Conservation (phyloP, 352 stramenopile species). For the Phytopythium ostracodes region DNA sequence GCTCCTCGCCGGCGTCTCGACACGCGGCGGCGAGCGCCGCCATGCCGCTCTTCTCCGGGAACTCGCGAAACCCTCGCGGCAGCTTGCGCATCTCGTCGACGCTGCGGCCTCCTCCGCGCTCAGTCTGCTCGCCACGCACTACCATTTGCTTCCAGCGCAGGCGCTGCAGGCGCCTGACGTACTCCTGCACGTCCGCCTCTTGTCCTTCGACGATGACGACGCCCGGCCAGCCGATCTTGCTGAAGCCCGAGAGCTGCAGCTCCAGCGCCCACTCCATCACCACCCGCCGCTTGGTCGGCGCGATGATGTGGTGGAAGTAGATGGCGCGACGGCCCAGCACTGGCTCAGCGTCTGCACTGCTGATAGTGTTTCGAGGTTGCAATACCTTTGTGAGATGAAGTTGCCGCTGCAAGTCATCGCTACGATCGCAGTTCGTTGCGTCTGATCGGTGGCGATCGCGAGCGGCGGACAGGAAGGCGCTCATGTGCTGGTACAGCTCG, state of each 20-base stretch:
- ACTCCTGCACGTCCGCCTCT: slow-evolving; percentile 53
- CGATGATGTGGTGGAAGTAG: slow-evolving; percentile 87
- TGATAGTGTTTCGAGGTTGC: background rate
- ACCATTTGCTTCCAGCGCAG: slow-evolving; percentile 80
- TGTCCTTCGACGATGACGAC: slow-evolving; percentile 70
- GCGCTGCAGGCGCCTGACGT: slow-evolving; percentile 68
- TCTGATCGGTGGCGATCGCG: background rate
- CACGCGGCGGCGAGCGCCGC: slow-evolving; percentile 50
- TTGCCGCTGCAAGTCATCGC: slow-evolving; percentile 1
- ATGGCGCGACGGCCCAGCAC: slow-evolving; percentile 67
- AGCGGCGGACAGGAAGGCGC: slow-evolving; percentile 35
- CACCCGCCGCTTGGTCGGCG: slow-evolving; percentile 58
- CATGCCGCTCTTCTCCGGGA: slow-evolving; percentile 63
- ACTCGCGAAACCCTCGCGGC: slow-evolving; percentile 46
- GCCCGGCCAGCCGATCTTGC: slow-evolving; percentile 82
- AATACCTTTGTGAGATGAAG: background rate
- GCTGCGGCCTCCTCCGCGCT: slow-evolving; percentile 1
- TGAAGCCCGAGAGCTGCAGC: slow-evolving; percentile 59
- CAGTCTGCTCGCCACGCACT: slow-evolving; percentile 69
- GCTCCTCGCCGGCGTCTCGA: slow-evolving; percentile 38
- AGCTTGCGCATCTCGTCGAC: slow-evolving; percentile 29
- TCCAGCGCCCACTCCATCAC: slow-evolving; percentile 71
- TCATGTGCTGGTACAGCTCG: slow-evolving; percentile 64
- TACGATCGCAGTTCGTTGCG: background rate
- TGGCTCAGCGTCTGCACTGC: background rate